A percentile compares a stretch with the other conserved stretches of the same genome.
These are phyloP conservation scores for Thielaviopsis musarum DNA, from an alignment of 2,329 filamentous ascomycete species.

Conservation along the genomic window DNA sequence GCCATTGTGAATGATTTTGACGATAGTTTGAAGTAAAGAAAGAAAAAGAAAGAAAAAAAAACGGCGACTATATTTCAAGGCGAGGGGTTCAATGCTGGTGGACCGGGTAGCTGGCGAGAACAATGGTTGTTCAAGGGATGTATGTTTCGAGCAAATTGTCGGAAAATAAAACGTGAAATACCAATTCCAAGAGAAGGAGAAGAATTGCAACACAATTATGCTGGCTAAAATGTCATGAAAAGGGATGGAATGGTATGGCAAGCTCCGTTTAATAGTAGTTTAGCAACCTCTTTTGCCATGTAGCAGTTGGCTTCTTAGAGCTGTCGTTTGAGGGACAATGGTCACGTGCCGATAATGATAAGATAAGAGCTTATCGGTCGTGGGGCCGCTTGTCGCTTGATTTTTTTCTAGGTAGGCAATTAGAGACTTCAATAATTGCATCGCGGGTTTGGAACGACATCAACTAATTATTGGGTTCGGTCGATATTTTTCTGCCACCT, in stretches of 20 bases:
- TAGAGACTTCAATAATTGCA: not conserved
- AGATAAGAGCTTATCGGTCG: constrained; percentile 9
- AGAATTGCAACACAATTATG: not conserved
- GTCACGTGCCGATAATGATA: constrained; percentile 5
- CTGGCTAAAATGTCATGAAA: constrained; percentile 1
- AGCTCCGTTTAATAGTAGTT: not conserved
- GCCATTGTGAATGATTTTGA: constrained; percentile 47
- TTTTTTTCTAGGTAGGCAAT: constrained; percentile 6
- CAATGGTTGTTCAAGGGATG: not conserved
- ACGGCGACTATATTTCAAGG: not conserved
- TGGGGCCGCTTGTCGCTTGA: constrained; percentile 8
- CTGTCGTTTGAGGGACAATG: not conserved
- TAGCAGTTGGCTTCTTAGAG: constrained; percentile 1
- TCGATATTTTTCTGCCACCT: constrained; percentile 2
- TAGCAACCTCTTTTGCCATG: not conserved
- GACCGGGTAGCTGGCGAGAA: not conserved
- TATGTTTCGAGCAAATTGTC: not conserved
- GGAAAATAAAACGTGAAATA: not conserved
- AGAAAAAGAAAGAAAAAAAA: not conserved
- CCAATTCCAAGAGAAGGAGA: not conserved
- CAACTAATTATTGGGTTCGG: not conserved
- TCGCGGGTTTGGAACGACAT: not conserved
- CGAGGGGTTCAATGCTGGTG: not conserved
- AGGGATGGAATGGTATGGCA: constrained; percentile 1
- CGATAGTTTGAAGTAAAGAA: not conserved